Base-by-base conservation (phyloP, 2,329 filamentous ascomycete genomes). In the Hypoxylon sp. region DNA sequence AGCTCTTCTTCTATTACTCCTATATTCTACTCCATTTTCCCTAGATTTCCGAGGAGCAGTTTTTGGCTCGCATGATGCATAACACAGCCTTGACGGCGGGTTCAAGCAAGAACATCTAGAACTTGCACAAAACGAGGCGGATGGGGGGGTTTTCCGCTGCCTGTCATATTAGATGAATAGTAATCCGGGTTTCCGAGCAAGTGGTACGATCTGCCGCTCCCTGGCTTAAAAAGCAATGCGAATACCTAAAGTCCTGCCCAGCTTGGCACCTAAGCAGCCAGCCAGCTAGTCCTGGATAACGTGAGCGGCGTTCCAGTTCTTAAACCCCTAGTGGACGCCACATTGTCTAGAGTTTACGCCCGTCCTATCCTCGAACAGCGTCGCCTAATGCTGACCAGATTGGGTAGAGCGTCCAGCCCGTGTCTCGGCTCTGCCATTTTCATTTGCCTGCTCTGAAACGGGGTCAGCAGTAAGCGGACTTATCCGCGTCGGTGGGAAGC, bases 241-340 rank as follows among this genome's bases (percentile, higher is more conserved):
- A 25, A 45, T 19, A 9, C n/a, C n/a, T n/a, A n/a, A 27, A 27
- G 14, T 16, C 12, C n/a, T 16, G 45, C 45, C 37, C 45, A 47
- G 25, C 45, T n/a, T 27, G 45, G n/a, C n/a, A n/a, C n/a, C n/a
- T n/a, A n/a, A n/a, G 34, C 21, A 23, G 34, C 37, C 37, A 23
- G 52, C 52, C 52, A n/a, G n/a, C n/a, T 51, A 65, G 55, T 50
- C 55, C 32, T 30, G 32, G 23, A 55, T 19, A 48, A 61, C 32
- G 51, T 25, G 43, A 37, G 32, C 25, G 50, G 50, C 43, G 30
- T 34, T 11, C 30, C 34, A 6, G 27, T 30, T 19, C 39, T 11
- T n/a, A 43, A 48, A 21, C 14, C 37, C 52, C 52, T 57, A 56
- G 37, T 45, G 50, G 61, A 60, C 61, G 61, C 54, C 61, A 50